Evolutionary conservation across 345 rosid genomes (phyloP), one percentile per base, ranked within the genome.

Genomic region (Salix suchowensis): DNA sequence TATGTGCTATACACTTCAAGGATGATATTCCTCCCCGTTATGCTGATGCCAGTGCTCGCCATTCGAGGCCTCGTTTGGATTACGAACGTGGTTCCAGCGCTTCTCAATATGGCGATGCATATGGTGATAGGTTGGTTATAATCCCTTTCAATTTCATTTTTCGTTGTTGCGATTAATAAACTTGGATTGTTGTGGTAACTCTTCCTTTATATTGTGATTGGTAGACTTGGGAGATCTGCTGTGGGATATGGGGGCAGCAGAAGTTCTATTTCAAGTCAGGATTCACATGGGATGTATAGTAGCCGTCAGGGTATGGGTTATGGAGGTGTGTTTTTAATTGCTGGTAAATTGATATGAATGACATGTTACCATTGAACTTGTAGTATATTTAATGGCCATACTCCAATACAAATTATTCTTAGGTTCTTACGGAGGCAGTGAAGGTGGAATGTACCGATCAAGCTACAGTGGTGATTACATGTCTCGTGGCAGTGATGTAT

Each of bases 31-130:
- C 99, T 74, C 90, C 93, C 12, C 92, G 94, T 46, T 93, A 92
- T 88, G 91, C 89, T 78, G 99, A 92, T 46, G 78, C 80, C 0
- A 84, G 86, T 72, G 77, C 86, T 69, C 94, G 97, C 61, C 97
- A 88, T 80, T 88, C 97, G 3, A 96, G 99, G 85, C 86, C 99
- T 54, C 94, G 97, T 67, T 68, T 96, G 79, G 99, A 96, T 82
- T 93, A 93, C 82, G 97, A 96, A 64, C 81, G 86, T 67, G 82
- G 84, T 73, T 78, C 87, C 13, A 80, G 86, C 80, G 82, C 93
- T 70, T 87, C 97, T 81, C 94, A 88, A 24, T 96, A 93, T 73
- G 91, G 80, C 11, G 99, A 96, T 76, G 84, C 92, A 60, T 96
- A 91, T 75, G 86, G 89, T 68, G 98, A 96, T 80, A 89, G 97